Conservation (phyloP, 2,329 filamentous ascomycete genomes). For the Domatiomyces globalis region DNA sequence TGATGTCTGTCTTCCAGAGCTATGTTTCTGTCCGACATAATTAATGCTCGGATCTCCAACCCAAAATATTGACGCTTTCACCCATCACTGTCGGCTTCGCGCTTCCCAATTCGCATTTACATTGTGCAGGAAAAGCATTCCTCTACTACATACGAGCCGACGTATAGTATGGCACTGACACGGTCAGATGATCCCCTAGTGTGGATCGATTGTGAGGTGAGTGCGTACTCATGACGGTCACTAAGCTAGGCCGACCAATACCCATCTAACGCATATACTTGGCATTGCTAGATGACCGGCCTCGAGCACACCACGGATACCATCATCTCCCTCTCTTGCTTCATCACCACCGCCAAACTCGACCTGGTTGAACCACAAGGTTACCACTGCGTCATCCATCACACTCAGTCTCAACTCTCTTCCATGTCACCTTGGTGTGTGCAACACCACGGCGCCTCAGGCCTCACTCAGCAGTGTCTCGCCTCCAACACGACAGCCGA, state of each 20-base stretch:
- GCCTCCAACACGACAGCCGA: conserved; percentile 56
- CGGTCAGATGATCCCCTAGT: conserved; percentile 54
- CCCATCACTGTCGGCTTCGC: not conserved
- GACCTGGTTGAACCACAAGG: conserved; percentile 60
- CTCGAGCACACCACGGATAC: conserved; percentile 63
- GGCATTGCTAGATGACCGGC: conserved; percentile 61
- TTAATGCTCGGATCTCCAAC: too few species aligned
- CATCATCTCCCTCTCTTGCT: conserved; percentile 84
- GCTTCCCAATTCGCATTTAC: not conserved
- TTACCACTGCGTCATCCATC: conserved; percentile 68
- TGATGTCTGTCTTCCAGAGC: too few species aligned
- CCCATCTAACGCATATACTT: conserved; percentile 2
- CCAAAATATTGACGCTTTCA: too few species aligned
- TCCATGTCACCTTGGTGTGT: conserved; percentile 85
- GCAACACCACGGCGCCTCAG: conserved; percentile 62
- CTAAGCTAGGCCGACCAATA: not conserved
- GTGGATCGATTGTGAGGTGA: conserved; percentile 70
- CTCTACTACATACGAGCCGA: not conserved
- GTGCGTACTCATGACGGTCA: conserved; percentile 1
- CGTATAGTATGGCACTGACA: conserved; percentile 27
- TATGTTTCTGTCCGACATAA: too few species aligned
- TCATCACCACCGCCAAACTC: conserved; percentile 71
- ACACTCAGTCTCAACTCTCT: conserved; percentile 53
- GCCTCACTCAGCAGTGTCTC: conserved; percentile 63
- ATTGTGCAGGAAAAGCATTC: not conserved